Evolutionary conservation across 192 early-diverging fungal species (phyloP).

Genomic region (Pilobolus umbonatus): DNA sequence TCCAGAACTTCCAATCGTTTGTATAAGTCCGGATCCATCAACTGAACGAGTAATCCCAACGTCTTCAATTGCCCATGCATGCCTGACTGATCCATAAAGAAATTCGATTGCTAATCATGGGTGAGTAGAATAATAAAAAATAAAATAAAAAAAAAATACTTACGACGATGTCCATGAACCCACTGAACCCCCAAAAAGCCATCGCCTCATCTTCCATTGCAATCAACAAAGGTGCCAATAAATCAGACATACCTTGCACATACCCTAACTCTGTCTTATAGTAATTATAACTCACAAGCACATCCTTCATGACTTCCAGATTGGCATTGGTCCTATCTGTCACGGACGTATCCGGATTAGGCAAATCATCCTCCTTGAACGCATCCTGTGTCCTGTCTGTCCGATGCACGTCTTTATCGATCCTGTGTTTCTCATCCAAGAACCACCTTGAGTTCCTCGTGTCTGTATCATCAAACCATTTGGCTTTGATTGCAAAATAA

Average conservation of each 20-base stretch:
- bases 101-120: constrained; percentile 65
- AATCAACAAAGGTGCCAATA: constrained; percentile 85
- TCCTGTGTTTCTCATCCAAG: constrained; percentile 66
- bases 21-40: constrained; percentile 82
- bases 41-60: constrained; percentile 74
- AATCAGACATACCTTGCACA: constrained; percentile 97
- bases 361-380: constrained; percentile 65
- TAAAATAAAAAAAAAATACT: neutral
- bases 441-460: constrained; percentile 50
- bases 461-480: constrained; percentile 63
- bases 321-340: constrained; percentile 63
- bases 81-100: constrained; percentile 85
- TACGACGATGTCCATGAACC: constrained; percentile 85
- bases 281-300: constrained; percentile 88
- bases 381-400: constrained; percentile 84
- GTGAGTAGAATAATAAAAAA: neutral
- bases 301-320: constrained; percentile 84
- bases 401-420: constrained; percentile 90
- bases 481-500: constrained; percentile 63
- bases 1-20: constrained; percentile 67
- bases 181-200: constrained; percentile 89
- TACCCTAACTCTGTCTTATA: constrained; percentile 80
- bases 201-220: constrained; percentile 89
- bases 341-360: constrained; percentile 42
- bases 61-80: constrained; percentile 86